phyloP scores from a whole-genome alignment of 192 early-diverging fungal genomes.

The Jimgerdemannia lactiflua region DNA sequence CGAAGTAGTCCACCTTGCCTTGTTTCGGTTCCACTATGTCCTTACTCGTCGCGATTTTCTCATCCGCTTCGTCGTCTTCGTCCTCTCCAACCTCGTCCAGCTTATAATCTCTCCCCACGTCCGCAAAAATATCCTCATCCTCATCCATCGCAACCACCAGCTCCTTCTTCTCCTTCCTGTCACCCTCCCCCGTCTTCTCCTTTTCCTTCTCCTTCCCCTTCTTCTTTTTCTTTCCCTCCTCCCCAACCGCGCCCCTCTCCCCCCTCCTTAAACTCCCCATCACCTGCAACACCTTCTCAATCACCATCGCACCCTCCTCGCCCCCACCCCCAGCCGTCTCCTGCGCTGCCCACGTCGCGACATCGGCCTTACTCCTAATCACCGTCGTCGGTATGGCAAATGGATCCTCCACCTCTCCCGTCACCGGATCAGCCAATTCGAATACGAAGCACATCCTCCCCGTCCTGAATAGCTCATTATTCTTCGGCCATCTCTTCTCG shows the following conservation, averaged over 20 bases:
- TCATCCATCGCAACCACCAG: constrained; percentile 46
- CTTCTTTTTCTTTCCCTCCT: constrained; percentile 40
- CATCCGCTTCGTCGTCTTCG: constrained; percentile 13
- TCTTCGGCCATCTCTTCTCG: constrained; percentile 28
- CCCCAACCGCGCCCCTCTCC: constrained; percentile 25
- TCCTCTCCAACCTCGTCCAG: constrained; percentile 40
- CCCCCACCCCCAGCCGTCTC: constrained; percentile 39
- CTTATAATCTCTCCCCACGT: constrained; percentile 75
- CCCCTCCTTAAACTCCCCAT: constrained; percentile 45
- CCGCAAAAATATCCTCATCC: constrained; percentile 82
- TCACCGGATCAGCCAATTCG: constrained; percentile 40
- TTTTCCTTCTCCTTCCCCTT: constrained; percentile 30
- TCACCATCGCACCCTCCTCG: constrained; percentile 59
- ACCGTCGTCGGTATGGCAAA: constrained; percentile 69
- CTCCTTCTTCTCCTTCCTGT: constrained; percentile 17
- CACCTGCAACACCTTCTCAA: constrained; percentile 68
- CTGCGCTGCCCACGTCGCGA: constrained; percentile 22
- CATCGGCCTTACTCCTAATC: constrained; percentile 74
- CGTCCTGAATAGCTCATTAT: constrained; percentile 71
- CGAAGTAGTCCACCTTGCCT: constrained; percentile 14
- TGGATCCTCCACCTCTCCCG: constrained; percentile 27
- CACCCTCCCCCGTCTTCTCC: constrained; percentile 24
- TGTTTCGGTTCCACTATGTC: constrained; percentile 21
- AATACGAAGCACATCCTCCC: constrained; percentile 79
- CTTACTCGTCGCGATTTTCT: background rate